Conservation (phyloP, 2,329 filamentous ascomycete species). For the Hypoxylon sp. region DNA sequence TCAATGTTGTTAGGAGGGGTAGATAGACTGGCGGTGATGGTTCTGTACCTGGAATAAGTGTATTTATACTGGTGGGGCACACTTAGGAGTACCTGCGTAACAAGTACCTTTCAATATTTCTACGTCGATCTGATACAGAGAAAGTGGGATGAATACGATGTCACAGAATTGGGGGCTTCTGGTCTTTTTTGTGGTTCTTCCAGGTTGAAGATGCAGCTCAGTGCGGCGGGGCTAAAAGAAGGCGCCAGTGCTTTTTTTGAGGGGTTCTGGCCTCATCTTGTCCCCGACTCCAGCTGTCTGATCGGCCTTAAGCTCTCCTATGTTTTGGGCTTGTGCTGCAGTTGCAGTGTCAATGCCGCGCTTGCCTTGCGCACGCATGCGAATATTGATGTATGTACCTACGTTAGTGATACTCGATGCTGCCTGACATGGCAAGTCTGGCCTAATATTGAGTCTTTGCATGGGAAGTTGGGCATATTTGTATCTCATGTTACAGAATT, state of each 20-base stretch:
- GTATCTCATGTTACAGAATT: constrained; percentile 2
- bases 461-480: constrained; percentile 9
- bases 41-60: constrained; percentile 40
- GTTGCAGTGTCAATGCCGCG: constrained; percentile 28
- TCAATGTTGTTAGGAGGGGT: constrained; percentile 40
- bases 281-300: constrained; percentile 25
- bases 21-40: constrained; percentile 52
- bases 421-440: constrained; percentile 24
- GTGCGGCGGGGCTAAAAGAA: constrained; percentile 38
- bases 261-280: constrained; percentile 30
- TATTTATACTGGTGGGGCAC: constrained; percentile 34
- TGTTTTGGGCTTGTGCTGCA: constrained; percentile 11
- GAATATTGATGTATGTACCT: constrained; percentile 8
- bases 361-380: constrained; percentile 27
- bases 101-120: constrained; percentile 31
- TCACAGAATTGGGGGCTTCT: constrained; percentile 35
- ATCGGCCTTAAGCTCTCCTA: constrained; percentile 20
- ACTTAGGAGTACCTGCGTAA: constrained; percentile 24
- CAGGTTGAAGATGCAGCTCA: constrained; percentile 26
- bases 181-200: constrained; percentile 34
- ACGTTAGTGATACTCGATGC: constrained; percentile 25
- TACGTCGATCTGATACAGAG: constrained; percentile 41
- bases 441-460: constrained; percentile 3
- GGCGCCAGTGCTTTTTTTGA: constrained; percentile 27
- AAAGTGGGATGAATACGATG: constrained; percentile 41